Conservation (phyloP, 2,329 filamentous ascomycete genomes). For the Ploettnerulaceae sp. region DNA sequence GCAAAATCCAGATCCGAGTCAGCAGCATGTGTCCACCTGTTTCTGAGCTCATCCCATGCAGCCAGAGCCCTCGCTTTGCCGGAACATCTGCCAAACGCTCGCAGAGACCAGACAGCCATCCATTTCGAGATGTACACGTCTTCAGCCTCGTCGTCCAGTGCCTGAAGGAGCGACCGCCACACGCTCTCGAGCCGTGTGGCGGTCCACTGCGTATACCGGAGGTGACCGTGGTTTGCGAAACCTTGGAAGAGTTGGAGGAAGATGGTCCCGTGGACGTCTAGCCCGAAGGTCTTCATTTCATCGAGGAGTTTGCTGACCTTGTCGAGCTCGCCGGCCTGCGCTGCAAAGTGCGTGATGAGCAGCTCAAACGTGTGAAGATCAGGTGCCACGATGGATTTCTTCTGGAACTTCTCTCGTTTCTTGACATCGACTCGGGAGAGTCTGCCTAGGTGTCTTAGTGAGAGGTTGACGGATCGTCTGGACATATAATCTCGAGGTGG, state of each 20-base stretch:
- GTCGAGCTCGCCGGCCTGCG: conserved; percentile 63
- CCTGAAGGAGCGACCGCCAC: conserved; percentile 58
- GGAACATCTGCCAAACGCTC: conserved; percentile 53
- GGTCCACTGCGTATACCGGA: conserved; percentile 66
- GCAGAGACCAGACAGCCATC: conserved; percentile 56
- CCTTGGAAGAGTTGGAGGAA: conserved; percentile 80
- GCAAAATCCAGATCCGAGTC: conserved; percentile 31
- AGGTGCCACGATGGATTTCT: conserved; percentile 61
- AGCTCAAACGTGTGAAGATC: conserved; percentile 76
- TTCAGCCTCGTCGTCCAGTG: conserved; percentile 43
- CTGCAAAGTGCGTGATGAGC: conserved; percentile 69
- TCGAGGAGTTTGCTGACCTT: conserved; percentile 66
- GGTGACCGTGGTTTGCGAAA: conserved; percentile 68
- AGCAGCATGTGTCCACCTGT: conserved; percentile 29
- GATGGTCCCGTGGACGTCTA: conserved; percentile 69
- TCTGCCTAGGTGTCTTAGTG: conserved; percentile 53
- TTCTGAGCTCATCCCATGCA: conserved; percentile 32
- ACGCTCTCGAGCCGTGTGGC: conserved; percentile 60
- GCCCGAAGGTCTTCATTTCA: conserved; percentile 69
- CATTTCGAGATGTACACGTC: conserved; percentile 52
- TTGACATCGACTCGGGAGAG: conserved; percentile 51
- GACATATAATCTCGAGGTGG: conserved; percentile 35
- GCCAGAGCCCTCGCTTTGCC: conserved; percentile 28
- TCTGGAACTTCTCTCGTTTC: conserved; percentile 52
- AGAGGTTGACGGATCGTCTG: conserved; percentile 42